Evolutionary conservation across 2,329 filamentous ascomycete genomes (phyloP), one percentile per base, ranked within the genome.

Genomic region (Colletotrichum nymphaeae): DNA sequence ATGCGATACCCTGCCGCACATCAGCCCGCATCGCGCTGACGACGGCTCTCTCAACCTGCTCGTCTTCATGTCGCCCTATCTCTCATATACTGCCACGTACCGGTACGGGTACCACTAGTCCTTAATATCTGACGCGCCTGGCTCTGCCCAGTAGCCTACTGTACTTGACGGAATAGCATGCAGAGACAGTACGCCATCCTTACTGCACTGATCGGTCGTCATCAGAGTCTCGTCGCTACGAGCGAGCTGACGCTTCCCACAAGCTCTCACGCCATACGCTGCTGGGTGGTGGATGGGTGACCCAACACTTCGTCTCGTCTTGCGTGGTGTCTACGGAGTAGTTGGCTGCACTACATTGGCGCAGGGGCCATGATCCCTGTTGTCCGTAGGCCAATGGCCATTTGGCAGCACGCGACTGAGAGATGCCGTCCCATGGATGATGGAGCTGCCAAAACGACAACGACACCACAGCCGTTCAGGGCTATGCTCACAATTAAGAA

Each of bases 1-100:
- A 55, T 59, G 55, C 35, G 14, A 52, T 73, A 57, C 71, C 71
- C 67, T 73, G 71, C 62, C 58, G 62, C 67, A 53, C 62, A 71
- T 73, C 71, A 73, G 56, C 63, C 67, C 55, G 46, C 71, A 58
- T 28, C 67, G 60, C 35, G 66, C 24, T 49, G 56, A 46, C 32
- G 57, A 57, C 57, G 57, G 63, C 56, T 19, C 22, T 19, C 22
- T 7, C 60, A 65, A 32, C 53, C 66, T n/a, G 26, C 37, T 24
- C 22, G 37, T 37, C 37, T 16, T 16, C 49, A 32, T 19, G 67
- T 63, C 67, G 28, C 63, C 60, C 37, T 64, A 35, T 56, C 67
- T 65, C 30, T 30, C 56, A 11, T n/a, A 24, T 24, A 24, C 49
- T 46, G 66, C 19, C 24, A 68, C 32, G 57, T 53, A 24, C 49